These are phyloP conservation scores for Aspergillus niger DNA, from an alignment of 2,329 filamentous ascomycete species.

Conservation along the genomic window DNA sequence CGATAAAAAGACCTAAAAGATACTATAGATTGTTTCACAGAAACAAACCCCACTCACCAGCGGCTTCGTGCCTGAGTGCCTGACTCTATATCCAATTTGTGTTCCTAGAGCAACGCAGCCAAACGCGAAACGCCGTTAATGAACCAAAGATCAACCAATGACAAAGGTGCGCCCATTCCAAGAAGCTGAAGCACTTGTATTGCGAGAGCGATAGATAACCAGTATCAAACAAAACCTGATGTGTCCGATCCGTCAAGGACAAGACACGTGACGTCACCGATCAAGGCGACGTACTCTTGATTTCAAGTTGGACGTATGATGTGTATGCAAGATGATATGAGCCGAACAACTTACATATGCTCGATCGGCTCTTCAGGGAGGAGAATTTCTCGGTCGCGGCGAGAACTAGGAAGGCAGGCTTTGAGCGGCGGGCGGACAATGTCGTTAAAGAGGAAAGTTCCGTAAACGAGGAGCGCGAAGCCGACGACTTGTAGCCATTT, in stretches of 20 bases:
- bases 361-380: conserved; percentile 84
- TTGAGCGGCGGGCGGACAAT: conserved; percentile 80
- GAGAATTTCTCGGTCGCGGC: conserved; percentile 57
- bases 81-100: background rate
- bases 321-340: background rate
- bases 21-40: background rate
- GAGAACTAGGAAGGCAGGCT: conserved; percentile 60
- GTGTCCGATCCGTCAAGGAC: background rate
- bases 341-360: conserved; percentile 48
- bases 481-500: conserved; percentile 94
- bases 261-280: background rate
- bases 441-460: conserved; percentile 95
- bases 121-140: background rate
- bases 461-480: conserved; percentile 88
- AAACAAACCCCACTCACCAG: background rate
- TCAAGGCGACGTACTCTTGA: background rate
- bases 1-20: background rate
- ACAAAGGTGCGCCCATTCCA: background rate
- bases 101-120: background rate
- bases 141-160: background rate
- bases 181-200: conserved; percentile 4
- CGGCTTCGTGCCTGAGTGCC: no score
- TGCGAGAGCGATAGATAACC: background rate
- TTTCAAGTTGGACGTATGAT: background rate
- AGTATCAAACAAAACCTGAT: no score